phyloP scores from a whole-genome alignment of 345 rosid genomes.

The Eucalyptus sp. region DNA sequence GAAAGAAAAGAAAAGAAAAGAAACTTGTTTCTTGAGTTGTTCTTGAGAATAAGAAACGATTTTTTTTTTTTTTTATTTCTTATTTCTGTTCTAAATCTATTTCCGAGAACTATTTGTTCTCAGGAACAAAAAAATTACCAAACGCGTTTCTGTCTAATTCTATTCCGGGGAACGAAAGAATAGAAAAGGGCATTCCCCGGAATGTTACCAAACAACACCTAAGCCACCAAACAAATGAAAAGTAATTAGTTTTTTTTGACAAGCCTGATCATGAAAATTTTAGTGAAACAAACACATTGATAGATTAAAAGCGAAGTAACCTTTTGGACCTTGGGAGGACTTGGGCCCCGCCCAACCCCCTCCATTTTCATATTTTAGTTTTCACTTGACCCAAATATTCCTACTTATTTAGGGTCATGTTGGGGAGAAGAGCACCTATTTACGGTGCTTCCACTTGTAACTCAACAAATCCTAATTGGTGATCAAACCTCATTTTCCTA shows the following conservation, averaged over 20 bases:
- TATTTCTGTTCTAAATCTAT: accelerated
- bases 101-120: too few species aligned
- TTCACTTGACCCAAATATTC: neutral
- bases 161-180: too few species aligned
- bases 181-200: accelerated
- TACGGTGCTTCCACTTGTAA: neutral
- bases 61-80: too few species aligned
- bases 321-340: neutral
- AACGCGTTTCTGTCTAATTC: accelerated
- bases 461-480: neutral
- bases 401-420: neutral
- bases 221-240: neutral
- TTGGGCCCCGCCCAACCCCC: neutral
- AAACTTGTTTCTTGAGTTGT: too few species aligned
- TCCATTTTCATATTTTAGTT: neutral
- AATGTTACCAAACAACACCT: too few species aligned
- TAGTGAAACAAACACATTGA: accelerated
- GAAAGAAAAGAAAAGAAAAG: too few species aligned
- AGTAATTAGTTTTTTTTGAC: neutral
- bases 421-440: neutral
- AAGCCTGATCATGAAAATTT: neutral
- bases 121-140: too few species aligned
- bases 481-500: neutral
- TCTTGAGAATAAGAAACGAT: accelerated
- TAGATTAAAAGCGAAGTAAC: neutral